These are phyloP conservation scores for Rhynchosporium secalis DNA, from an alignment of 2,329 filamentous ascomycete species.

Conservation along the genomic window DNA sequence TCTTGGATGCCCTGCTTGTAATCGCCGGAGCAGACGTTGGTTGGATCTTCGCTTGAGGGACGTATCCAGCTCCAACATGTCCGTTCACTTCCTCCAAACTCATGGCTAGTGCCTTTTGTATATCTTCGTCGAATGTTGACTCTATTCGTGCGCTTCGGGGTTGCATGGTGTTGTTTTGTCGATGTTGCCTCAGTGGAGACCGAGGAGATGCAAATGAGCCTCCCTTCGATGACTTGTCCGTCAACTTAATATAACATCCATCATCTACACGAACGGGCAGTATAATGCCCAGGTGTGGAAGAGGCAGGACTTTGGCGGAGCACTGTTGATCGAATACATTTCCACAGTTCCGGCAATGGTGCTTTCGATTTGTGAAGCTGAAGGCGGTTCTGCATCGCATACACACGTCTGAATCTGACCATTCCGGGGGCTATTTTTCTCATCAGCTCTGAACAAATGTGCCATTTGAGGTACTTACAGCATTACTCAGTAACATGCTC, in stretches of 20 bases:
- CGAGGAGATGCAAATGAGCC: slow-evolving; percentile 44
- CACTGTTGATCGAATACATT: slow-evolving; percentile 97
- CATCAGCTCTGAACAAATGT: slow-evolving; percentile 13
- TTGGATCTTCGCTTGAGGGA: slow-evolving; percentile 59
- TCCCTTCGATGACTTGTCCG: slow-evolving; percentile 63
- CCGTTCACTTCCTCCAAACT: slow-evolving; percentile 89
- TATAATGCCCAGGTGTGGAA: slow-evolving; percentile 90
- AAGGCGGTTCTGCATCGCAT: slow-evolving; percentile 96
- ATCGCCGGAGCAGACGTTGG: slow-evolving; percentile 37
- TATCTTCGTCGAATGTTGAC: slow-evolving; percentile 89
- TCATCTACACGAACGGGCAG: slow-evolving; percentile 93
- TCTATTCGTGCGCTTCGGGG: slow-evolving; percentile 86
- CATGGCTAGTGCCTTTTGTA: slow-evolving; percentile 93
- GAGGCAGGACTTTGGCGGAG: slow-evolving; percentile 81
- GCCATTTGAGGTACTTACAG: slow-evolving; percentile 57
- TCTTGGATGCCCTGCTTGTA: slow-evolving; percentile 37
- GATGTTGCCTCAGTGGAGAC: slow-evolving; percentile 55
- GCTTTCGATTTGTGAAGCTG: slow-evolving; percentile 97
- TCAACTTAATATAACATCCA: slow-evolving; percentile 88
- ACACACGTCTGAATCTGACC: slow-evolving; percentile 96
- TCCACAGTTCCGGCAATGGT: slow-evolving; percentile 96
- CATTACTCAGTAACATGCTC: slow-evolving; percentile 96
- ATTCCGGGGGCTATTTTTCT: slow-evolving; percentile 76
- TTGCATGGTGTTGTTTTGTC: slow-evolving; percentile 71
- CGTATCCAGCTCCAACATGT: slow-evolving; percentile 69